phyloP scores from a whole-genome alignment of 371 early-diverging fungal genomes.

The Mucor piriformis region DNA sequence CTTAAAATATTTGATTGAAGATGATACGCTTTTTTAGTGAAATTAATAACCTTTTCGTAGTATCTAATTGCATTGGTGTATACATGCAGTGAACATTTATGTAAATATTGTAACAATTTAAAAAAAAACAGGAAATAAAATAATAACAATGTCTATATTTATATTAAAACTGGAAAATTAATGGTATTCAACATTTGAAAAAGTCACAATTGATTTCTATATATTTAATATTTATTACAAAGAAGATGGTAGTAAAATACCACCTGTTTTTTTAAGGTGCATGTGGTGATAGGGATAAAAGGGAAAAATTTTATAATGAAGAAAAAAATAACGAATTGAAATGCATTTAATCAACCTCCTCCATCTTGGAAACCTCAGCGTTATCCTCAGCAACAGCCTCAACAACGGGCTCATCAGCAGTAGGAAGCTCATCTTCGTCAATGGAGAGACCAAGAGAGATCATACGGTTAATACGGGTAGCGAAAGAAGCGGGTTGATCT shows the following conservation, averaged over 20 bases:
- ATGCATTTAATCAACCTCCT: slow-evolving; percentile 90
- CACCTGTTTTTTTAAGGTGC: not conserved
- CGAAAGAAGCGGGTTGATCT: slow-evolving; percentile 93
- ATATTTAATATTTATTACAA: slow-evolving; percentile 2
- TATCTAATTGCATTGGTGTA: no score
- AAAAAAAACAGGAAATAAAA: no score
- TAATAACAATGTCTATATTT: no score
- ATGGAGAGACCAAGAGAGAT: slow-evolving; percentile 95
- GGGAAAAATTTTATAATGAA: not conserved
- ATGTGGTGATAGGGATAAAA: not conserved
- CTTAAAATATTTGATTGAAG: no score
- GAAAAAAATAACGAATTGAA: slow-evolving; percentile 1
- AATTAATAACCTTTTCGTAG: no score
- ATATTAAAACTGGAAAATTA: no score
- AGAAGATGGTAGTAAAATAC: not conserved
- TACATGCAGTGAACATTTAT: no score
- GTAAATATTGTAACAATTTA: no score
- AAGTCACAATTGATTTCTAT: not conserved
- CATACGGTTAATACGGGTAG: slow-evolving; percentile 97
- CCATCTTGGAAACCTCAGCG: slow-evolving; percentile 92
- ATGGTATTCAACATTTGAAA: no score
- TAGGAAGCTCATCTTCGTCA: slow-evolving; percentile 73
- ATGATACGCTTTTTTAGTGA: no score
- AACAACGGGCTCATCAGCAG: slow-evolving; percentile 48
- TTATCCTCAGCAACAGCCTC: slow-evolving; percentile 64